Percentiles rank a stretch among this genome's conserved stretches.
These are phyloP conservation scores for Suillus discolor DNA, from an alignment of 768 basidiomycete species.

Conservation along the genomic window DNA sequence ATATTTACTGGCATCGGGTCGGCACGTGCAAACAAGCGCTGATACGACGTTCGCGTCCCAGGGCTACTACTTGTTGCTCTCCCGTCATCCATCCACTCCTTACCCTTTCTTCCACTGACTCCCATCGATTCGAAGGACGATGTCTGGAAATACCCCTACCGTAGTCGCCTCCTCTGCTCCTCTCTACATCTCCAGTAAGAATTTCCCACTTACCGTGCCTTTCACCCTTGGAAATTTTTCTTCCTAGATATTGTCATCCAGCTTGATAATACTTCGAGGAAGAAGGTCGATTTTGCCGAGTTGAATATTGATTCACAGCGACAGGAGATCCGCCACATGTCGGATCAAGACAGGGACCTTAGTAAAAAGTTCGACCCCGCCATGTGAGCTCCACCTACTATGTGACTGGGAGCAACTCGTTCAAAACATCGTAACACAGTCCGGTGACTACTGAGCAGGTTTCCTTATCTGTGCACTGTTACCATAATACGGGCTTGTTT, in stretches of 20 bases:
- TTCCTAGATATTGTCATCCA: slow-evolving; percentile 3
- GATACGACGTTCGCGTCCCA: background rate
- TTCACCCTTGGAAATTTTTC: background rate
- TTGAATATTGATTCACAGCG: background rate
- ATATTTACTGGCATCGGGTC: too few relatives aligned
- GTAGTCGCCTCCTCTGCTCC: background rate
- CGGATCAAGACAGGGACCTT: background rate
- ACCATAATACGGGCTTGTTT: slow-evolving; percentile 1
- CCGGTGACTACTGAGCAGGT: background rate
- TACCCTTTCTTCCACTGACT: background rate
- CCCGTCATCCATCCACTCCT: background rate
- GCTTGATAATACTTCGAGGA: slow-evolving; percentile 3
- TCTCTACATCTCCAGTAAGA: slow-evolving; percentile 1
- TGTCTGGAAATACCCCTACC: background rate
- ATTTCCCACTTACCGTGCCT: background rate
- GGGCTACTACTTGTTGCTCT: background rate
- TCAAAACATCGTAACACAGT: too few relatives aligned
- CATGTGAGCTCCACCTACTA: too few relatives aligned
- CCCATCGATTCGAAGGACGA: background rate
- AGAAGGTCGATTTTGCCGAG: slow-evolving; percentile 7
- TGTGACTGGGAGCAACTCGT: too few relatives aligned
- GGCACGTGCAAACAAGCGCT: background rate
- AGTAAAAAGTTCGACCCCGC: background rate
- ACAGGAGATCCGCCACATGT: background rate
- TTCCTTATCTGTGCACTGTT: slow-evolving; percentile 6